phyloP scores from a whole-genome alignment of 1,284 basidiomycete genomes.

The Ceratorhiza oryzae-sativae region DNA sequence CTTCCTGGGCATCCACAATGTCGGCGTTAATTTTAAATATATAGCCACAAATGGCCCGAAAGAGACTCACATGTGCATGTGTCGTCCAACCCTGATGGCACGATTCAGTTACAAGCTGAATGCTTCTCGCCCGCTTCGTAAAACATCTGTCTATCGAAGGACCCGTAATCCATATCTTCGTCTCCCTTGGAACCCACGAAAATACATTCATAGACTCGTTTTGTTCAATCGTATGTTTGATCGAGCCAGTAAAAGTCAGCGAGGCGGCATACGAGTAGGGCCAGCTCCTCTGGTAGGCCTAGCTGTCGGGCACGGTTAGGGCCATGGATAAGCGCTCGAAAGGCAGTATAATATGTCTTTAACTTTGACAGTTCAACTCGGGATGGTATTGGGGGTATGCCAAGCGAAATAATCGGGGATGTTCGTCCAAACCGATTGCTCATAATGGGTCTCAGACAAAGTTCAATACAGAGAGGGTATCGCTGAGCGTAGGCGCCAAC shows the following conservation, averaged over 20 bases:
- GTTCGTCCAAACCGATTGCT: background rate
- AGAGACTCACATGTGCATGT: background rate
- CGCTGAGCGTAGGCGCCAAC: no score
- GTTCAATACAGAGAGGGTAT: no score
- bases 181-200: background rate
- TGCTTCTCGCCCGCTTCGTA: background rate
- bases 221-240: background rate
- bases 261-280: background rate
- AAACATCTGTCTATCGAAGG: background rate
- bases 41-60: background rate
- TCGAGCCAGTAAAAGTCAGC: background rate
- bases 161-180: background rate
- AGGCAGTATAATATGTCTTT: background rate
- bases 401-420: background rate
- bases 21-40: background rate
- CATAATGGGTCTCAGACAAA: background rate
- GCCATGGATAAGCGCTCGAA: background rate
- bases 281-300: background rate
- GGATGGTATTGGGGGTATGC: background rate
- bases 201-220: background rate
- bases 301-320: background rate
- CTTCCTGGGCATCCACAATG: background rate
- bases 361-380: background rate
- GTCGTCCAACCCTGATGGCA: constrained; percentile 3
- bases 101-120: constrained; percentile 1